Evolutionary conservation across 1,284 basidiomycete species (phyloP).

Genomic region (Puccinia novopanici): DNA sequence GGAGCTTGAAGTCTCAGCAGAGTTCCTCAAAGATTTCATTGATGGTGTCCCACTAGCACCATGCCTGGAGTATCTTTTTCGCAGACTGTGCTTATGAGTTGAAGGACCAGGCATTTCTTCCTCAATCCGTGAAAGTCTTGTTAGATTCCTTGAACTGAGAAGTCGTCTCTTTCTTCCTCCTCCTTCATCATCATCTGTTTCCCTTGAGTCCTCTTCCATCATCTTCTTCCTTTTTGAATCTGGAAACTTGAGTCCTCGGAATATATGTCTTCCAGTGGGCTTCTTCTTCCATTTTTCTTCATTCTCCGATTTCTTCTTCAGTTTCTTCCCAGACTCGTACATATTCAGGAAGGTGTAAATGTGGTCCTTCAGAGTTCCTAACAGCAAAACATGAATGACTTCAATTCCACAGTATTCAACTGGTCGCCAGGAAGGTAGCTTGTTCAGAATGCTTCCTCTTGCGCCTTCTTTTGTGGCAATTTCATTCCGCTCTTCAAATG

Average conservation of each 20-base stretch:
- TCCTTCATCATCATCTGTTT: not conserved
- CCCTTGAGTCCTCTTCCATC: not conserved
- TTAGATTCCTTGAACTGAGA: not conserved
- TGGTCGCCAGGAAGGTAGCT: slow-evolving; percentile 8
- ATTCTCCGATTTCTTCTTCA: not conserved
- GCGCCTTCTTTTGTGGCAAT: slow-evolving; percentile 14
- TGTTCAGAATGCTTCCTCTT: slow-evolving; percentile 2
- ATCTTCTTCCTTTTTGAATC: not conserved
- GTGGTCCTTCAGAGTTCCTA: slow-evolving; percentile 15
- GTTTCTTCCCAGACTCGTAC: not conserved
- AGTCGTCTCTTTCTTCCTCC: not conserved
- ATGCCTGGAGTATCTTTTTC: too few relatives aligned
- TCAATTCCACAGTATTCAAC: too few relatives aligned
- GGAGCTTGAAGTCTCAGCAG: too few relatives aligned
- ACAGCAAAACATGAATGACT: too few relatives aligned
- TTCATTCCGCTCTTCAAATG: too few relatives aligned
- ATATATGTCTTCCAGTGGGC: not conserved
- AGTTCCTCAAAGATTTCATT: too few relatives aligned
- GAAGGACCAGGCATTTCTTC: not conserved
- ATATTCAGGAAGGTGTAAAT: not conserved
- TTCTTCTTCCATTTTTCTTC: too few relatives aligned
- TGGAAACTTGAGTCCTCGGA: too few relatives aligned
- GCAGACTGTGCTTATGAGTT: too few relatives aligned
- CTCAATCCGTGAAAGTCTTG: not conserved
- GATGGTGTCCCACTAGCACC: too few relatives aligned